These are phyloP conservation scores for Graphilbum fragrans DNA, from an alignment of 2,329 filamentous ascomycete species.

Conservation along the genomic window DNA sequence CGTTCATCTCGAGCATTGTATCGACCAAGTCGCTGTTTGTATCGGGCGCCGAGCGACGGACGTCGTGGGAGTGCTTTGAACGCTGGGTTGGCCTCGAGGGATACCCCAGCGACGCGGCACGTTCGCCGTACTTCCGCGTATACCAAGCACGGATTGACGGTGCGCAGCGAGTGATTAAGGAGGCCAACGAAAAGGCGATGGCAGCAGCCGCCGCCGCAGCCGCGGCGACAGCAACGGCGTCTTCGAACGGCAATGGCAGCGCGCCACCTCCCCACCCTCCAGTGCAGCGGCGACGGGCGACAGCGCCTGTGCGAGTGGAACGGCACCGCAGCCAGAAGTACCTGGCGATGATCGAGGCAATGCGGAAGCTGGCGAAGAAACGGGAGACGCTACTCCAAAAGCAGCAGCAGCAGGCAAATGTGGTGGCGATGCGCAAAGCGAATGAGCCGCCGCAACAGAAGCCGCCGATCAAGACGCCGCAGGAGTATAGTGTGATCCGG, in stretches of 20 bases:
- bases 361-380: slow-evolving; percentile 93
- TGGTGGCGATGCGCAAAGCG: slow-evolving; percentile 71
- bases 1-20: slow-evolving; percentile 74
- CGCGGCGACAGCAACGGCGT: slow-evolving; percentile 17
- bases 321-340: slow-evolving; percentile 77
- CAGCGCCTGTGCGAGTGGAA: slow-evolving; percentile 74
- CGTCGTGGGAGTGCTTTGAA: slow-evolving; percentile 98
- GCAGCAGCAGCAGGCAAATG: slow-evolving; percentile 66
- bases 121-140: slow-evolving; percentile 85
- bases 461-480: slow-evolving; percentile 58
- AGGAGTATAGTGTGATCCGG: slow-evolving; percentile 82
- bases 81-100: slow-evolving; percentile 90
- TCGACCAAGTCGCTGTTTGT: slow-evolving; percentile 61
- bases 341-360: slow-evolving; percentile 79
- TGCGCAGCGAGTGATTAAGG: slow-evolving; percentile 41
- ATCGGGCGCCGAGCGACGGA: slow-evolving; percentile 81
- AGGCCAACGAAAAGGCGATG: slow-evolving; percentile 37
- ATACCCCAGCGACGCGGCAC: slow-evolving; percentile 82
- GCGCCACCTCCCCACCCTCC: slow-evolving; percentile 23
- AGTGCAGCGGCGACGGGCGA: slow-evolving; percentile 52
- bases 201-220: slow-evolving; percentile 19
- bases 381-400: slow-evolving; percentile 77
- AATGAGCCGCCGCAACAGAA: slow-evolving; percentile 47
- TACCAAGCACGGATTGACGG: slow-evolving; percentile 50
- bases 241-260: slow-evolving; percentile 22